Conservation (phyloP, 345 rosid genomes). For the Eucalyptus rudis region DNA sequence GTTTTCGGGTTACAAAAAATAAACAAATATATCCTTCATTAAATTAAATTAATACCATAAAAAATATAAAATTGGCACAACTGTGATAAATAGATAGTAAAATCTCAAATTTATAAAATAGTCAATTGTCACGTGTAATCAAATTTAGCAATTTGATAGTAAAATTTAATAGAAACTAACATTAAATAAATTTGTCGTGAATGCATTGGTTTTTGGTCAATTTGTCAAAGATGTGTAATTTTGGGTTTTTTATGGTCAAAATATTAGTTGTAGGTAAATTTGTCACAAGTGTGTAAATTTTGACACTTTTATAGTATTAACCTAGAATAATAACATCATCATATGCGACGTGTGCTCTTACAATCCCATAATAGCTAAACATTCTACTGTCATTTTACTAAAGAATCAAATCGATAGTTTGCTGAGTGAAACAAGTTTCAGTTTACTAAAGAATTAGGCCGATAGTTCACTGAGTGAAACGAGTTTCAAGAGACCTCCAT, state of each 20-base stretch:
- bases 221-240: too few relatives aligned
- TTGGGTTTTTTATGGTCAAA: rapidly evolving
- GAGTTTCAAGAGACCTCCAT: background rate
- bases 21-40: too few relatives aligned
- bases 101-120: rapidly evolving
- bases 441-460: background rate
- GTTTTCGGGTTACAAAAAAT: too few relatives aligned
- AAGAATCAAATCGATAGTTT: background rate
- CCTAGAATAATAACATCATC: background rate
- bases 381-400: rapidly evolving
- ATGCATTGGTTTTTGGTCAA: rapidly evolving
- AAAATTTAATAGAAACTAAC: too few relatives aligned
- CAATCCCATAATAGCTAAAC: background rate
- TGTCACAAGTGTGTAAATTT: rapidly evolving
- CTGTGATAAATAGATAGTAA: too few relatives aligned
- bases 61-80: too few relatives aligned
- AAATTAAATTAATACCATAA: too few relatives aligned
- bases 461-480: background rate
- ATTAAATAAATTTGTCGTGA: too few relatives aligned
- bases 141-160: rapidly evolving
- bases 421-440: background rate
- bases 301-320: too few relatives aligned
- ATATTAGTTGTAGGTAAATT: rapidly evolving
- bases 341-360: background rate
- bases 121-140: rapidly evolving